Evolutionary conservation across 1,284 basidiomycete species (phyloP), one percentile per base, ranked within the genome.

Genomic region (Vanrija sp.): DNA sequence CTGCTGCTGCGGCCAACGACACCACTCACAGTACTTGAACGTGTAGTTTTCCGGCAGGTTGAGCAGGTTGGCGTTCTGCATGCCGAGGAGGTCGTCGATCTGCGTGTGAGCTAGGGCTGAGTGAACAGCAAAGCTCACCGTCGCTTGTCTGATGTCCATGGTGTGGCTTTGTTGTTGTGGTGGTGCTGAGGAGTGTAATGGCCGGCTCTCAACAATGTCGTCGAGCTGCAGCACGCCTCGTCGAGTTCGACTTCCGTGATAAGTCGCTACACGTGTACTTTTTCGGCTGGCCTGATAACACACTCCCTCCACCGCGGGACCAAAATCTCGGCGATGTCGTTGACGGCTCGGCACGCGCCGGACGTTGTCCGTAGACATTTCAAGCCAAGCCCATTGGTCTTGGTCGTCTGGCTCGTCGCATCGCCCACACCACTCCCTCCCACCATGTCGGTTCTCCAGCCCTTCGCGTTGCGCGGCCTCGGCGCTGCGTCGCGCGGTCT

Each of bases 31-130:
- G 74, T 91, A 93, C 68, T 85, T 87, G 83, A 92, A 85, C 19
- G 82, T 81, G 70, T 91, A 92, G 75, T 91, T 91, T 70, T 92
- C 91, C 2, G 90, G 90, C 25, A 94, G 77, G 72, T 91, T 93
- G 70, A 87, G 83, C 63, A 92, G 78, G 74, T 93, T 93, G 68
- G 87, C 91, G 62, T 91, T 87, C 77, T 91, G 92, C 93, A 96
- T 96, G 28, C 88, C 91, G 66, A 85, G 80, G 51, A 91, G 80
- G 74, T 92, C 89, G 43, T 76, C 78, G 47, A 79, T 70, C 78
- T 80, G 61, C 21, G 18, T 40, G 51, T 44, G 12, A 53, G 54
- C 48, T 42, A n/a, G n/a, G n/a, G n/a, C n/a, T n/a, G n/a, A n/a
- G n/a, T n/a, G n/a, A n/a, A n/a, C n/a, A n/a, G n/a, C n/a, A n/a